Evolutionary conservation across 495 filamentous ascomycete genomes (phyloP), one percentile per base, ranked within the genome.

Genomic region (Chaetomidium leptoderma): DNA sequence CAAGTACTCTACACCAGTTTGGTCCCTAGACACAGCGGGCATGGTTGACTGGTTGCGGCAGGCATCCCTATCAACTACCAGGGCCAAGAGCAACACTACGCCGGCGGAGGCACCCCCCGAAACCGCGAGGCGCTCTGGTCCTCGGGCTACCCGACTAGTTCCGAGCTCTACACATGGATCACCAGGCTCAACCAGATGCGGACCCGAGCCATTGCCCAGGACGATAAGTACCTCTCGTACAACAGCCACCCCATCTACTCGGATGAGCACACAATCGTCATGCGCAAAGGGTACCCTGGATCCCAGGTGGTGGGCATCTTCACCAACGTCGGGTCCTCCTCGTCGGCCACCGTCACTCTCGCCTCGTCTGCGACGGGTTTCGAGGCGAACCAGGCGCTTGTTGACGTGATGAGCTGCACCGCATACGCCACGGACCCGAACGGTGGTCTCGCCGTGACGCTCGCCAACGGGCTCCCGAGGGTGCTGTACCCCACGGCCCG

Each of bases 81-180:
- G 17, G 89, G 89, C 17, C 86, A 90, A 66, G 89, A 92, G 67
- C 88, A 92, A 57, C 81, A 83, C 49, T 85, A 84, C 65, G 63
- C 69, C 6, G 87, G 88, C 47, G 65, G 71, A 11, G 71, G 53
- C 47, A 81, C 83, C 35, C 88, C 88, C 0, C 59, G 70, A 32
- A 88, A 91, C 67, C 85, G 89, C 42, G 88, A 91, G 68, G 86
- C 88, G 30, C 64, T 90, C 40, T 93, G 89, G 89, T 74, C 81
- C 17, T 81, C 82, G 30, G 70, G 71, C 7, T 93, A 89, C 70
- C 66, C 78, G 50, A 88, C 82, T 24, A 65, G 65, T 17, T 63
- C 81, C 0, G 70, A 80, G 14, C 76, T 91, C 2, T 91, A 90
- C 75, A 72, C 70, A 8, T 78, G 78, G 57, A 83, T 85, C 45